phyloP scores from a whole-genome alignment of 2,329 filamentous ascomycete species.

The Claviceps sp. region DNA sequence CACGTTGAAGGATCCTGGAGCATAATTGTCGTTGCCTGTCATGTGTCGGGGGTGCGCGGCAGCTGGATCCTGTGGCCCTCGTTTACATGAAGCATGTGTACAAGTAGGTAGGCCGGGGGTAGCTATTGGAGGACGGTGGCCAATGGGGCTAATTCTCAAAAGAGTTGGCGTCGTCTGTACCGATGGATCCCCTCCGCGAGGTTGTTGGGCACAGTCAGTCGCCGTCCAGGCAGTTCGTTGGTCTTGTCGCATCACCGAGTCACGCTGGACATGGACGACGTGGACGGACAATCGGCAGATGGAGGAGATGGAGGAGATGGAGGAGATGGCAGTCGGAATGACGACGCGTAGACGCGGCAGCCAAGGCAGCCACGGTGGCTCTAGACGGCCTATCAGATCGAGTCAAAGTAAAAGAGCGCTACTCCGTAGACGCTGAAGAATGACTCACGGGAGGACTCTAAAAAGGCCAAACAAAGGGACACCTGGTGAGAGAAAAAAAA shows the following conservation, averaged over 20 bases:
- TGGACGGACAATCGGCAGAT: neutral
- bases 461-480: neutral
- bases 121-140: neutral
- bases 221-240: neutral
- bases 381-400: neutral
- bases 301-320: neutral
- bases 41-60: conserved; percentile 1
- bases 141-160: conserved; percentile 1
- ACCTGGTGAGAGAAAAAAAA: neutral
- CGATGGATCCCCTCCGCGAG: neutral
- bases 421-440: neutral
- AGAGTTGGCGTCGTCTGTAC: neutral
- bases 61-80: neutral
- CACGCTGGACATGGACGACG: neutral
- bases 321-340: neutral
- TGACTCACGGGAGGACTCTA: neutral
- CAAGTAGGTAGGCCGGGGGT: neutral
- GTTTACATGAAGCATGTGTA: neutral
- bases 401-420: neutral
- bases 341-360: neutral
- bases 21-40: neutral
- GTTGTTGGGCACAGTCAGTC: neutral
- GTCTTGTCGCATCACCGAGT: neutral
- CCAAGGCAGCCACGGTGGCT: neutral
- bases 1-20: neutral